Evolutionary conservation across 2,329 filamentous ascomycete species (phyloP).

Genomic region (Pseudogymnoascus sp.): DNA sequence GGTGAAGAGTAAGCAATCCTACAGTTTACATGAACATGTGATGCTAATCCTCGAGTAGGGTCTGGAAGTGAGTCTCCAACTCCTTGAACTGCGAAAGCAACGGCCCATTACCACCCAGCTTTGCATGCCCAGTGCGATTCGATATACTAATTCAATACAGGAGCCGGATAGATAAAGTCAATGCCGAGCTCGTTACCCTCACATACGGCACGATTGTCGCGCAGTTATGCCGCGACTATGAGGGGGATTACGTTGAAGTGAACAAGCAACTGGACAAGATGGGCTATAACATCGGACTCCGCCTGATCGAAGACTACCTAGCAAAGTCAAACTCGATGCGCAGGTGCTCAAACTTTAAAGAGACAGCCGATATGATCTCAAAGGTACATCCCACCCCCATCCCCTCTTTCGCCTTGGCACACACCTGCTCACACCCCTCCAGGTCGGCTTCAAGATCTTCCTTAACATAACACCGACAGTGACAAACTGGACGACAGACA

Average conservation of each 20-base stretch:
- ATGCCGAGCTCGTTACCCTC: conserved; percentile 91
- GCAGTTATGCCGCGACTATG: conserved; percentile 93
- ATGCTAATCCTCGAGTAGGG: conserved; percentile 24
- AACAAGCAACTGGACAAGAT: conserved; percentile 98
- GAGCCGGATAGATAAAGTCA: conserved; percentile 93
- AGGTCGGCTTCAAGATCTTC: conserved; percentile 99
- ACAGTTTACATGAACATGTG: background rate
- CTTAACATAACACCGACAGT: conserved; percentile 91
- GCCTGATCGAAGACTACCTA: conserved; percentile 93
- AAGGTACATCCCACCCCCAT: conserved; percentile 49
- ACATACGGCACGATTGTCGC: conserved; percentile 97
- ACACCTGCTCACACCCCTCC: background rate
- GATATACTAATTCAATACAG: conserved; percentile 41
- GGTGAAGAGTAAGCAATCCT: conserved; percentile 60
- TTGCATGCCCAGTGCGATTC: background rate
- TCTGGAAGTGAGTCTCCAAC: conserved; percentile 30
- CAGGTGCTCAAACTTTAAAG: conserved; percentile 83
- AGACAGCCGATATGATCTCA: conserved; percentile 94
- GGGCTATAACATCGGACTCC: conserved; percentile 96
- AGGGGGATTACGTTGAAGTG: conserved; percentile 86
- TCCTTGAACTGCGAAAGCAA: background rate
- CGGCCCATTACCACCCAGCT: background rate
- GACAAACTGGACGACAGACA: conserved; percentile 92
- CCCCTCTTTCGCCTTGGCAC: background rate
- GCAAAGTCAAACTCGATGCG: conserved; percentile 88